Evolutionary conservation across 1,284 basidiomycete species (phyloP).

Genomic region (Heterobasidion annosum): DNA sequence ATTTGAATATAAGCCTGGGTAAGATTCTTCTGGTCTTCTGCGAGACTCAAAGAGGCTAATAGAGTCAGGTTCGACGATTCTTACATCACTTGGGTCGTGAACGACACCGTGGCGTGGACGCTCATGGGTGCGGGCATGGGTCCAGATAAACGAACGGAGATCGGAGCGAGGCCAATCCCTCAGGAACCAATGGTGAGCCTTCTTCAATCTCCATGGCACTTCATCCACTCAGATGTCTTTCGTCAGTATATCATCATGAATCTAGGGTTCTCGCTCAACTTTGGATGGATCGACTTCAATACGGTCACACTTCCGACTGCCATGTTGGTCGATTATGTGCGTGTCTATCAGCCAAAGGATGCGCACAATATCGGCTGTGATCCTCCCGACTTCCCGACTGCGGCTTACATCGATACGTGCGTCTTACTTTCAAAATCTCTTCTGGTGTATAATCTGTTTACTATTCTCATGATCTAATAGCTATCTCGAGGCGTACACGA

Average conservation of each 20-base stretch:
- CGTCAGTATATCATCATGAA: slow-evolving; percentile 40
- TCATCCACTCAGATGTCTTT: neutral
- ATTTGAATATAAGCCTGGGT: slow-evolving; percentile 32
- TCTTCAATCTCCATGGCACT: neutral
- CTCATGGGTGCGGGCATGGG: slow-evolving; percentile 46
- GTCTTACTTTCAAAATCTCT: slow-evolving; percentile 8
- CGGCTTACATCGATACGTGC: slow-evolving; percentile 34
- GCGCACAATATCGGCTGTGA: slow-evolving; percentile 46
- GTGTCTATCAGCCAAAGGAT: slow-evolving; percentile 42
- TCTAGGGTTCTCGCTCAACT: slow-evolving; percentile 47
- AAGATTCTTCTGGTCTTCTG: slow-evolving; percentile 14
- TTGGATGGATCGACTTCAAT: slow-evolving; percentile 37
- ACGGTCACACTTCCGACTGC: slow-evolving; percentile 19
- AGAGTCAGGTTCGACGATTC: slow-evolving; percentile 13
- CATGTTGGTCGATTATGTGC: slow-evolving; percentile 54
- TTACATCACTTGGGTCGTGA: slow-evolving; percentile 55
- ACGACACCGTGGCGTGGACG: slow-evolving; percentile 47
- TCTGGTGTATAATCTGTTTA: neutral
- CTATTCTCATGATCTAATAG: slow-evolving; percentile 22
- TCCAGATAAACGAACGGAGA: slow-evolving; percentile 38
- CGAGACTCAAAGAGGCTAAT: neutral
- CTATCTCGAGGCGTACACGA: slow-evolving; percentile 31
- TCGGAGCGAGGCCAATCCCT: slow-evolving; percentile 50
- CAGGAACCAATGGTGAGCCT: slow-evolving; percentile 51
- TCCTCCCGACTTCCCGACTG: slow-evolving; percentile 44